phyloP scores from a whole-genome alignment of 106 monocot genomes.

The Apostasia ramifera region DNA sequence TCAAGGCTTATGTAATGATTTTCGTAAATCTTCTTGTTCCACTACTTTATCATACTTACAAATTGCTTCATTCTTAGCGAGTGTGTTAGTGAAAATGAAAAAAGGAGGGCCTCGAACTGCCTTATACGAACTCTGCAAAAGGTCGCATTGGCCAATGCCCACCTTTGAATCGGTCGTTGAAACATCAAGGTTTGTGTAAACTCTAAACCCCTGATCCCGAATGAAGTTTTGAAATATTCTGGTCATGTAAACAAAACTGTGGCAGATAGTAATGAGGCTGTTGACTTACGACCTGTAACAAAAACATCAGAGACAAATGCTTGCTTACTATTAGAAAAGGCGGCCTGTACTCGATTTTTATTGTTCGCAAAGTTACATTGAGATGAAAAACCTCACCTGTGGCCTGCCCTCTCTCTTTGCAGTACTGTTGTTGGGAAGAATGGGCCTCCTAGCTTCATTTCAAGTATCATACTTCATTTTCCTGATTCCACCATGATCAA shows the following conservation, averaged over 20 bases:
- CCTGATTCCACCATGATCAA: conserved; percentile 29
- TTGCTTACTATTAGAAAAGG: too few species aligned
- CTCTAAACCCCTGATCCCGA: not conserved
- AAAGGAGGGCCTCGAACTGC: conserved; percentile 91
- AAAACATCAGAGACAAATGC: too few species aligned
- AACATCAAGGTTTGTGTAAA: conserved; percentile 26
- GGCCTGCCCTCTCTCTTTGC: not conserved
- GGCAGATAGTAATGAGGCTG: too few species aligned
- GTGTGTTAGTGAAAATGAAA: conserved; percentile 42
- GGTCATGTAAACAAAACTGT: too few species aligned
- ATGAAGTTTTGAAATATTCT: too few species aligned
- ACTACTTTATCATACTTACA: too few species aligned
- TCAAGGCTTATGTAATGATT: too few species aligned
- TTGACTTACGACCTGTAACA: too few species aligned
- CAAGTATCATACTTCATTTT: conserved; percentile 44
- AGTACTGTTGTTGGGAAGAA: conserved; percentile 1
- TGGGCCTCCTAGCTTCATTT: conserved; percentile 29
- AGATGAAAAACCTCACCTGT: too few species aligned
- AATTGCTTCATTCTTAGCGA: conserved; percentile 14
- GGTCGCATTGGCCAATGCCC: conserved; percentile 69
- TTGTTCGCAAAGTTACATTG: too few species aligned
- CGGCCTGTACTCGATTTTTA: too few species aligned
- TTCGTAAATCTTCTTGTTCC: too few species aligned
- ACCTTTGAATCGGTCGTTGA: conserved; percentile 31
- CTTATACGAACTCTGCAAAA: conserved; percentile 70